Conservation (phyloP, 306 rosid genomes). For the Malus asiatica region DNA sequence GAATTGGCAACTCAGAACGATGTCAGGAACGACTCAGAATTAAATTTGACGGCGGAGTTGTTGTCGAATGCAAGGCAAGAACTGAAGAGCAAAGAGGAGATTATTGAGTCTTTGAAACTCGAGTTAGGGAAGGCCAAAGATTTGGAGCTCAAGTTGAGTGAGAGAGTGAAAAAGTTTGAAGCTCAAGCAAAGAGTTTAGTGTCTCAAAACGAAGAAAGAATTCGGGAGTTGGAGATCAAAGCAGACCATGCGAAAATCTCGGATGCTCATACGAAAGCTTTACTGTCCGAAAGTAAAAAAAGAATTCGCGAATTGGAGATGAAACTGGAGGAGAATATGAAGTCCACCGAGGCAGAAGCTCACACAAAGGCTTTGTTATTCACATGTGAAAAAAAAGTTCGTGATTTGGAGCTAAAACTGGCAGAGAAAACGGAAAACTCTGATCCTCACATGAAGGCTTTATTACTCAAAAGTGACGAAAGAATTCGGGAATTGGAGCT, state of each 20-base stretch:
- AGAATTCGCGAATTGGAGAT: not conserved
- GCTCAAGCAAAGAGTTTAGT: conserved; percentile 9
- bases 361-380: conserved; percentile 17
- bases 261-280: not conserved
- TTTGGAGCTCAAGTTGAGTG: conserved; percentile 19
- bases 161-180: conserved; percentile 25
- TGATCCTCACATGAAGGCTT: conserved; percentile 1
- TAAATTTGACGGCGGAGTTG: conserved; percentile 14
- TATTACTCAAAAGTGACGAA: conserved; percentile 15
- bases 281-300: not conserved
- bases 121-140: conserved; percentile 24
- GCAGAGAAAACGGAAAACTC: not conserved
- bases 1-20: conserved; percentile 7
- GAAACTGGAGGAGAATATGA: not conserved
- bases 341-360: conserved; percentile 24
- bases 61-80: conserved; percentile 5
- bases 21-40: conserved; percentile 8
- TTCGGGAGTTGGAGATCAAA: conserved; percentile 44
- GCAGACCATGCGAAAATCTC: not conserved
- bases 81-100: conserved; percentile 8
- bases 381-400: conserved; percentile 23
- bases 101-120: conserved; percentile 17
- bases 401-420: conserved; percentile 32
- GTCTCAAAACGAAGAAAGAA: conserved; percentile 19
- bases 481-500: conserved; percentile 37